These are phyloP conservation scores for Ophiosphaerella korrae DNA, from an alignment of 2,329 filamentous ascomycete genomes.

Conservation along the genomic window DNA sequence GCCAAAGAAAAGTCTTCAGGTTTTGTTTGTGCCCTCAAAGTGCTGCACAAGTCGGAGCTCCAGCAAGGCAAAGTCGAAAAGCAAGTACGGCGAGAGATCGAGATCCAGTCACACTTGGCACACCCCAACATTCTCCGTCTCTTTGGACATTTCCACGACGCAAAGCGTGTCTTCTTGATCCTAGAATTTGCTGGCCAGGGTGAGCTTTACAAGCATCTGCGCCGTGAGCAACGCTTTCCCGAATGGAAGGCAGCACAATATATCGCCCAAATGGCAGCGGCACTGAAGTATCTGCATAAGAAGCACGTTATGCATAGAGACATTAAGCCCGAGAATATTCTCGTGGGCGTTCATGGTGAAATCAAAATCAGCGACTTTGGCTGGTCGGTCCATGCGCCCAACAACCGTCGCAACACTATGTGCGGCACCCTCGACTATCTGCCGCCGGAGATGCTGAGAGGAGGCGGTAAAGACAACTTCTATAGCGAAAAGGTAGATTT, in stretches of 20 bases:
- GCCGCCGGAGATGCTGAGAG: slow-evolving; percentile 95
- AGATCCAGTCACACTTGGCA: slow-evolving; percentile 85
- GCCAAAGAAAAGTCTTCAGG: slow-evolving; percentile 78
- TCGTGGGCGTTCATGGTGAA: slow-evolving; percentile 94
- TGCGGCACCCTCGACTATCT: slow-evolving; percentile 97
- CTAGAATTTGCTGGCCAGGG: slow-evolving; percentile 85
- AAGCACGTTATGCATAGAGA: slow-evolving; percentile 98
- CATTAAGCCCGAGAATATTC: slow-evolving; percentile 97
- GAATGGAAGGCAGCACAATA: slow-evolving; percentile 88
- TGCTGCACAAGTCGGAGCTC: slow-evolving; percentile 82
- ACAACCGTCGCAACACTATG: slow-evolving; percentile 91
- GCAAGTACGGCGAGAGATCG: slow-evolving; percentile 84
- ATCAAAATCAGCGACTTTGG: slow-evolving; percentile 99
- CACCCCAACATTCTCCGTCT: slow-evolving; percentile 85
- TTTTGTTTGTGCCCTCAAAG: slow-evolving; percentile 86
- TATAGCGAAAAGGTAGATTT: slow-evolving; percentile 96
- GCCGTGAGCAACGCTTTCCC: slow-evolving; percentile 77
- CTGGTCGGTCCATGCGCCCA: slow-evolving; percentile 97
- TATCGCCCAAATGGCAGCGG: slow-evolving; percentile 88
- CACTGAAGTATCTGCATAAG: slow-evolving; percentile 86
- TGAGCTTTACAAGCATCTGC: slow-evolving; percentile 85
- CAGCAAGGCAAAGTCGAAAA: slow-evolving; percentile 83
- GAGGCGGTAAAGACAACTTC: slow-evolving; percentile 78
- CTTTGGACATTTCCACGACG: slow-evolving; percentile 88
- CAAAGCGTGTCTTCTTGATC: slow-evolving; percentile 84